These are phyloP conservation scores for Mycena vitilis DNA, from an alignment of 768 basidiomycete species.

Conservation along the genomic window DNA sequence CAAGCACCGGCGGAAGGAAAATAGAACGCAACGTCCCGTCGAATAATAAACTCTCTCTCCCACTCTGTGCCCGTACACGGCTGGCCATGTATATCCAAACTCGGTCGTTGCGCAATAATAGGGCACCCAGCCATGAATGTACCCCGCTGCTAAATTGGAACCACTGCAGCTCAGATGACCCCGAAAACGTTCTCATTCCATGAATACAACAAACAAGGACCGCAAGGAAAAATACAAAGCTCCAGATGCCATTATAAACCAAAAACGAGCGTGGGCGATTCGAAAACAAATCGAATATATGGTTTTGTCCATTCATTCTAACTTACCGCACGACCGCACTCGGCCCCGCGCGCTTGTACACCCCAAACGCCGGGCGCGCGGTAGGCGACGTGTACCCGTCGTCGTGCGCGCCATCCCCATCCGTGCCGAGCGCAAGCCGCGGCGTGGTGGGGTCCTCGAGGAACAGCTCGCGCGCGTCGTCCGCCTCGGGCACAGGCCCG, in stretches of 20 bases:
- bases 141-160: no score
- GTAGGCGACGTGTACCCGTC: background rate
- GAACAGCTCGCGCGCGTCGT: constrained; percentile 33
- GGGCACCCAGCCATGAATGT: constrained; percentile 8
- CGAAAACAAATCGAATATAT: background rate
- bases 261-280: constrained; percentile 9
- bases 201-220: no score
- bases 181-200: no score
- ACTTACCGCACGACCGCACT: background rate
- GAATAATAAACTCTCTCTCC: background rate
- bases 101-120: constrained; percentile 25
- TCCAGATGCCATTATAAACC: background rate
- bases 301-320: background rate
- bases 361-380: constrained; percentile 13
- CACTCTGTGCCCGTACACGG: constrained; percentile 22
- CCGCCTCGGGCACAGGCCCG: constrained; percentile 8
- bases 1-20: constrained; percentile 16
- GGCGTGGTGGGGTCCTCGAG: constrained; percentile 25
- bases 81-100: constrained; percentile 27
- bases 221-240: background rate
- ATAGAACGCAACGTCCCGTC: background rate
- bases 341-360: constrained; percentile 16
- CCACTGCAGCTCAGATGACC: no score
- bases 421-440: constrained; percentile 26
- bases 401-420: background rate